A percentile compares a stretch with the other conserved stretches of the same genome.
These are phyloP conservation scores for Pseudogymnoascus verrucosus DNA, from an alignment of 2,329 filamentous ascomycete species.

Conservation along the genomic window DNA sequence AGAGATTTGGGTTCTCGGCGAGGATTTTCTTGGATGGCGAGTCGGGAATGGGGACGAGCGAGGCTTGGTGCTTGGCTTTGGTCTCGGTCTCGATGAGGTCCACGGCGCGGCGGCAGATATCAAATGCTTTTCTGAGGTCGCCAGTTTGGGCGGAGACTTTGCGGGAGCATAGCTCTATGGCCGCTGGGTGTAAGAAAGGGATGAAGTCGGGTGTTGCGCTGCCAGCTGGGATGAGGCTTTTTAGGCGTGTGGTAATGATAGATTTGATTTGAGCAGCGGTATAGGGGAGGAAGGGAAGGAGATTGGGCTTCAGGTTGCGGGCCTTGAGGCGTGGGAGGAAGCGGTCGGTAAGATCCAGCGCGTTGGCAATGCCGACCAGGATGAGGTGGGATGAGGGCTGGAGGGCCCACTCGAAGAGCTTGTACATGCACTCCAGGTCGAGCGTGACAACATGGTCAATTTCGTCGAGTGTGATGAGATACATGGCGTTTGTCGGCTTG, in stretches of 20 bases:
- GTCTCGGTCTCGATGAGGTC: conserved; percentile 85
- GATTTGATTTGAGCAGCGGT: conserved; percentile 77
- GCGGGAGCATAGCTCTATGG: conserved; percentile 86
- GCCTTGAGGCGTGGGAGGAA: conserved; percentile 90
- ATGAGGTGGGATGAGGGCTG: conserved; percentile 70
- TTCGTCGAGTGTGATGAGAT: conserved; percentile 85
- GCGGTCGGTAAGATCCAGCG: conserved; percentile 87
- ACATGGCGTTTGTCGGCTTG: conserved; percentile 47
- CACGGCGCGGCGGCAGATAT: conserved; percentile 82
- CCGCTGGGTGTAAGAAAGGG: conserved; percentile 88
- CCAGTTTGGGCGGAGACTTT: conserved; percentile 93
- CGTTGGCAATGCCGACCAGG: conserved; percentile 90
- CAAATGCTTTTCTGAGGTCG: conserved; percentile 89
- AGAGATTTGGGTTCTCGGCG: conserved; percentile 72
- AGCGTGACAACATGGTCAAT: conserved; percentile 89
- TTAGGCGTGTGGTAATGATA: conserved; percentile 78
- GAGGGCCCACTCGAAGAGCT: conserved; percentile 94
- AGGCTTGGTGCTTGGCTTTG: conserved; percentile 61
- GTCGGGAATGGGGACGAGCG: conserved; percentile 43
- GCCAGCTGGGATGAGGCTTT: conserved; percentile 56
- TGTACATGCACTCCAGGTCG: conserved; percentile 82
- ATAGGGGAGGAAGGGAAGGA: conserved; percentile 90
- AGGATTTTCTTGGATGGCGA: conserved; percentile 70
- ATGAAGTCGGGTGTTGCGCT: conserved; percentile 51
- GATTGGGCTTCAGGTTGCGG: conserved; percentile 79